phyloP scores from a whole-genome alignment of 192 early-diverging fungal species.

The Anaeromyces robustus region DNA sequence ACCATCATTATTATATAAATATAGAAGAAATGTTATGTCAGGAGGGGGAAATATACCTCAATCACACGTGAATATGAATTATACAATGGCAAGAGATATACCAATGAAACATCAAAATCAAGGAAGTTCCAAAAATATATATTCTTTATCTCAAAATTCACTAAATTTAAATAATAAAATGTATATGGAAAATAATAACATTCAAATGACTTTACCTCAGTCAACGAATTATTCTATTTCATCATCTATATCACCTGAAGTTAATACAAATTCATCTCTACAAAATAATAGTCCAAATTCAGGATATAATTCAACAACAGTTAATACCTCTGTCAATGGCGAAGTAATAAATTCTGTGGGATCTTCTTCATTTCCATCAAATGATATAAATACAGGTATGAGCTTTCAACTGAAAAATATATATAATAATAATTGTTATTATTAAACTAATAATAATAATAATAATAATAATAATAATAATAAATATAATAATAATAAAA shows the following conservation, averaged over 20 bases:
- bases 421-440: neutral
- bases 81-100: neutral
- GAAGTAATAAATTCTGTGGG: neutral
- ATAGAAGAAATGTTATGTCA: neutral
- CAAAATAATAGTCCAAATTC: neutral
- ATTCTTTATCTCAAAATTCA: neutral
- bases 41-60: neutral
- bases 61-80: neutral
- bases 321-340: neutral
- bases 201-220: neutral
- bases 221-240: neutral
- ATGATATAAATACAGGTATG: neutral
- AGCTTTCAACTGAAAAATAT: neutral
- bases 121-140: too few relatives aligned
- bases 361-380: neutral
- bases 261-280: neutral
- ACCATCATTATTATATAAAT: neutral
- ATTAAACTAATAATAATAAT: too few relatives aligned
- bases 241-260: neutral
- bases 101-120: neutral
- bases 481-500: too few relatives aligned
- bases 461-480: too few relatives aligned
- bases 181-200: neutral
- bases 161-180: neutral
- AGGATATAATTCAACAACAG: neutral